Evolutionary conservation across 108 stramenopile genomes (phyloP), one percentile per base, ranked within the genome.

Genomic region (Skeletonema potamos): DNA sequence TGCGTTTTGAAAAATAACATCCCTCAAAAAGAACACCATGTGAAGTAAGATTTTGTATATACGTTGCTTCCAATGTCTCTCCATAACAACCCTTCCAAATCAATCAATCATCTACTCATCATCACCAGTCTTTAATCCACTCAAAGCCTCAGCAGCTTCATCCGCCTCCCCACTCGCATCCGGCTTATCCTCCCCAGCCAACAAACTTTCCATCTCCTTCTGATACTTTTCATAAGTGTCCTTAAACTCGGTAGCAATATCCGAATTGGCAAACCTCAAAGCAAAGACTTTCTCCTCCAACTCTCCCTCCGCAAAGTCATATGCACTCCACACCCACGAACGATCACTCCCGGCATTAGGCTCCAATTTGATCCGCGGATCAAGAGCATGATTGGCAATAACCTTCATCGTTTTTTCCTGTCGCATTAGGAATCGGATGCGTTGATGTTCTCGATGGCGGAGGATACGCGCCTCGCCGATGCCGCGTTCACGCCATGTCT

Each of bases 351-450:
- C 97, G 0, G 86, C 96, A 81, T 99, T 98, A 58, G 99, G 95
- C 81, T 94, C 90, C 54, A 99, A 75, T 60, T 85, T 85, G 77
- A 99, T 98, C 27, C 97, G 85, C 3, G 99, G 98, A 88, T 98
- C 98, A 4, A 97, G 68, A 32, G 96, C 92, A 75, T 99, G 98
- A 77, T 99, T 99, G 73, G 81, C 87, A 86, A 99, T 98, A 54
- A 99, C 89, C 82, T 99, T 99, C 97, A 99, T 97, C 6, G 98
- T 99, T 78, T 99, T 99, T 82, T 99, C 99, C 75, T 99, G 98
- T 43, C 99, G 86, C 99, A 99, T 99, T 43, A 99, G 86, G 18
- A 98, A 69, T 30, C 99, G 92, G 44, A 98, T 81, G 44, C 86
- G 86, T 54, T 87, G 79, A 71, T 89, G 87, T 68, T 96, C 95